Evolutionary conservation across 176 grass and related monocot genomes (phyloP), one percentile per base, ranked within the genome.

Genomic region (Hsuehochloa calcarea): DNA sequence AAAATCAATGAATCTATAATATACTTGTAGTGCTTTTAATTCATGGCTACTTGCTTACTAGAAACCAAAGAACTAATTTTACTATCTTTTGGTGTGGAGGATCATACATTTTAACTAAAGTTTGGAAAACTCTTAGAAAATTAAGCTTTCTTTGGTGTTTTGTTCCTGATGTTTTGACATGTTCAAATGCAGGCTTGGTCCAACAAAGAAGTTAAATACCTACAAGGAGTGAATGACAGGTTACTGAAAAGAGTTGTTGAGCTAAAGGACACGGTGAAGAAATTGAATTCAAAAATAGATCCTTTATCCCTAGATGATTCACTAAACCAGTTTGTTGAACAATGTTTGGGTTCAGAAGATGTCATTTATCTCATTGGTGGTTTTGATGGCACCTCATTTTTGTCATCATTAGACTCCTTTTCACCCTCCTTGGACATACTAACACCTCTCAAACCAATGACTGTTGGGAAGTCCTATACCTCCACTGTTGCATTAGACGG

Each of bases 311-410:
- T 90, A n/a, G 78, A 90, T 86, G 75, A 78, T 88, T 93, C 90
- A 54, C 85, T 92, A 54, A 87, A 81, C 29, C 66, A 87, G 62
- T 95, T 93, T 44, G 90, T 93, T 73, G 90, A 93, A 72, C 86
- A 95, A 70, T 92, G 82, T 77, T 80, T 90, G 78, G 90, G 90
- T 47, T 92, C 90, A 56, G 90, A 95, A 77, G 85, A 93, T 39
- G 86, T 95, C 67, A 92, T 95, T 70, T 95, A 95, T 91, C 74
- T 95, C 65, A 67, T 93, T 23, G 91, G 93, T 70, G 93, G 93
- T 81, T 90, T 85, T 61, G 79, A 95, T 77, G 93, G 93, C 60
- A 71, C 27, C 47, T 89, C 88, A 82, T 85, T 75, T 84, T 72
- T 96, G 43, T 55, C 90, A 79, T 80, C 86, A 29, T 74, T 96